phyloP scores from a whole-genome alignment of 2,329 filamentous ascomycete genomes.

The Coniochaeta pulveracea region DNA sequence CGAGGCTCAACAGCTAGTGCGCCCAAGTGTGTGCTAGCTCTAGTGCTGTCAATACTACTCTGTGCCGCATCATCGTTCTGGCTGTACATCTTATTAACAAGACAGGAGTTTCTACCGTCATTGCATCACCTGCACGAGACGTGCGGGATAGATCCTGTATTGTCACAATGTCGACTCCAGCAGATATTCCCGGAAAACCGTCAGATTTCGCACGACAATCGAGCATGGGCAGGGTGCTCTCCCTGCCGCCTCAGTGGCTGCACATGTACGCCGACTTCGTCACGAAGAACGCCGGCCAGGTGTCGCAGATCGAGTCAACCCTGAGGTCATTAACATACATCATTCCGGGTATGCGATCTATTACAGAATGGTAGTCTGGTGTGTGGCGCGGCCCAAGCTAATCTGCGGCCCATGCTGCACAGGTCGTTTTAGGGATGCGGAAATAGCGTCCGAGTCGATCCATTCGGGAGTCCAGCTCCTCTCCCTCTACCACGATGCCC shows the following conservation, averaged over 20 bases:
- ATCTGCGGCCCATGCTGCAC: no score
- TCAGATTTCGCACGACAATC: conserved; percentile 9
- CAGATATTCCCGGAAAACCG: neutral
- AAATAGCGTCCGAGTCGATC: conserved; percentile 86
- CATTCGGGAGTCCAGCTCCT: conserved; percentile 84
- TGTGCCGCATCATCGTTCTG: no score
- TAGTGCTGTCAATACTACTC: no score
- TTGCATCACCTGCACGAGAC: no score
- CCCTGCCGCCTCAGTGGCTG: conserved; percentile 54
- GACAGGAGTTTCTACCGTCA: no score
- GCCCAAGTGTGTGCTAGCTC: no score
- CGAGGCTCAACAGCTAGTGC: no score
- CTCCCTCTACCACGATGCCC: conserved; percentile 82
- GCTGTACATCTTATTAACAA: no score
- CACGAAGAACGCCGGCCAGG: conserved; percentile 84
- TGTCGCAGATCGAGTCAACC: conserved; percentile 90
- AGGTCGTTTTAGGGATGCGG: conserved; percentile 82
- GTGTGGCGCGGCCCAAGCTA: neutral
- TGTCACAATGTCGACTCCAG: neutral
- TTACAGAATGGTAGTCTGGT: no score
- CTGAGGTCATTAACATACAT: conserved; percentile 91
- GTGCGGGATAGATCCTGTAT: no score
- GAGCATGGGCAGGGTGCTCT: conserved; percentile 31
- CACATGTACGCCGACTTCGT: conserved; percentile 80
- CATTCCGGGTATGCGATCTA: conserved; percentile 57